A percentile compares a stretch with the other conserved stretches of the same genome.
Conservation (phyloP, 148 eudicot genomes). For the Arctostaphylos glauca region DNA sequence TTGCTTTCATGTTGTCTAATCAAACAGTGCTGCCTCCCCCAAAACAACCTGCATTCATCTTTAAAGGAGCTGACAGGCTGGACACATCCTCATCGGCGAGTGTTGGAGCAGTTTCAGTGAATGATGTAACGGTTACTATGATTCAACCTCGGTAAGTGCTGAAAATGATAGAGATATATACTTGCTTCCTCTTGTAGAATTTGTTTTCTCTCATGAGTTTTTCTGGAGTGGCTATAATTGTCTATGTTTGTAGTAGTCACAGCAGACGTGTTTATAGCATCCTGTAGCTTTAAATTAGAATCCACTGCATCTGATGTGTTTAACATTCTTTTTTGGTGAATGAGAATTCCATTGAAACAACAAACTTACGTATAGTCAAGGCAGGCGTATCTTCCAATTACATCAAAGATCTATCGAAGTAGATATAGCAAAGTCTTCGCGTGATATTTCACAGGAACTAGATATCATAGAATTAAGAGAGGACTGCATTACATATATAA, state of each 20-base stretch:
- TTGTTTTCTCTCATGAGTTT: neutral
- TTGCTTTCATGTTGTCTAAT: slow-evolving; percentile 45
- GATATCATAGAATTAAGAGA: neutral
- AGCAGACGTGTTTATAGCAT: neutral
- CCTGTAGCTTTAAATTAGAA: too few species aligned
- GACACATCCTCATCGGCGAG: slow-evolving; percentile 34
- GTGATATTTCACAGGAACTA: neutral
- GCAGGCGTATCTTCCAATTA: neutral
- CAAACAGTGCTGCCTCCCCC: too few species aligned
- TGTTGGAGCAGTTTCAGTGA: neutral
- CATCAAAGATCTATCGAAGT: neutral
- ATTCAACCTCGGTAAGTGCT: neutral
- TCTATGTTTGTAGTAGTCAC: neutral
- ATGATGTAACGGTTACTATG: neutral
- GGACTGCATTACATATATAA: neutral
- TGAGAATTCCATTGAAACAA: too few species aligned
- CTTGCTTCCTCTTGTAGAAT: neutral
- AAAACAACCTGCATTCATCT: slow-evolving; percentile 47
- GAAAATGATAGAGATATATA: neutral
- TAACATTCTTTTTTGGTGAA: neutral
- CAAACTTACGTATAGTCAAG: neutral
- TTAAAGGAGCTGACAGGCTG: slow-evolving; percentile 7
- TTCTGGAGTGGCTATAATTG: neutral
- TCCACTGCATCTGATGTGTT: too few species aligned
- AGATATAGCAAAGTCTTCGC: neutral